Conservation (phyloP, 2,329 filamentous ascomycete species). For the Sclerotinia spermophila region DNA sequence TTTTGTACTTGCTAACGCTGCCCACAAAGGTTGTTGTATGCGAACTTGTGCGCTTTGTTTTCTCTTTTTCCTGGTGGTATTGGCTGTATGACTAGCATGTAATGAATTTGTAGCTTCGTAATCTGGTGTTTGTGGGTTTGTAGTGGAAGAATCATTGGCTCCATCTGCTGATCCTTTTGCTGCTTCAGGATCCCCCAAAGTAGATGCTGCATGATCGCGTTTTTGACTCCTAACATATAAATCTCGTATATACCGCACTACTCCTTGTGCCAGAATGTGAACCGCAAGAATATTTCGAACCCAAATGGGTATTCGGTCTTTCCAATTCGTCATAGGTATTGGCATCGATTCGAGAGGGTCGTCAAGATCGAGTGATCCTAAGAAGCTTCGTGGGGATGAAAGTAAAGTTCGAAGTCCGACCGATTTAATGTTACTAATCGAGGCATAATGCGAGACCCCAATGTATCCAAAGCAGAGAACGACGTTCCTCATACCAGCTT, state of each 20-base stretch:
- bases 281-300: conserved; percentile 66
- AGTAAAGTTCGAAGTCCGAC: conserved; percentile 32
- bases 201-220: conserved; percentile 47
- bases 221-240: conserved; percentile 63
- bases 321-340: conserved; percentile 50
- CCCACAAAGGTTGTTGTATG: conserved; percentile 89
- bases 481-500: conserved; percentile 67
- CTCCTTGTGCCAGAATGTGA: conserved; percentile 70
- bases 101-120: conserved; percentile 30
- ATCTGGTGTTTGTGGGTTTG: conserved; percentile 28
- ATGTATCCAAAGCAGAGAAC: conserved; percentile 70
- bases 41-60: conserved; percentile 89
- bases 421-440: conserved; percentile 31
- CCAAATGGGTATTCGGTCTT: conserved; percentile 56
- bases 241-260: conserved; percentile 66
- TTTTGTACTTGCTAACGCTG: conserved; percentile 90
- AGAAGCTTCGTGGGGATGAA: conserved; percentile 29
- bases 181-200: conserved; percentile 58
- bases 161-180: conserved; percentile 50
- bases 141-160: conserved; percentile 44
- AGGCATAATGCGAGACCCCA: conserved; percentile 35
- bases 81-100: conserved; percentile 39
- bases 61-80: conserved; percentile 73
- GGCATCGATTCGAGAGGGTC: conserved; percentile 46
- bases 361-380: conserved; percentile 39